Evolutionary conservation across 371 early-diverging fungal genomes (phyloP), one percentile per base, ranked within the genome.

Genomic region (Antonospora locustae): DNA sequence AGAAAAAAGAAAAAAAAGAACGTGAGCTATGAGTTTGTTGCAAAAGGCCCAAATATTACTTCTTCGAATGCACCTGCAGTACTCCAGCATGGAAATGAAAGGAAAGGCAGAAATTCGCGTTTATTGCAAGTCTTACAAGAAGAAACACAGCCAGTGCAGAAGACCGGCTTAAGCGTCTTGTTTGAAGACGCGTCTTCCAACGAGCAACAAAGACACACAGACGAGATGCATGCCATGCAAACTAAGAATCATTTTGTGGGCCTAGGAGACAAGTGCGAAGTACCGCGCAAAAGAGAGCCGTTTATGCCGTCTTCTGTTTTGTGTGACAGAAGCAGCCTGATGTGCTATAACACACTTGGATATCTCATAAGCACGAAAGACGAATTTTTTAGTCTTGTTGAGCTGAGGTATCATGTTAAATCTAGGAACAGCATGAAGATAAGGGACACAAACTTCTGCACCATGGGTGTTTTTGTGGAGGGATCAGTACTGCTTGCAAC

Each of bases 371-470:
- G 46, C 16, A 40, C 50, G 9, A 43, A 30, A 22, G 34, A 25
- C 5, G 24, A 27, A 28, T 22, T 27, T 2, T 30, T 7, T 22
- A 32, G 38, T 19, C 49, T 36, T 41, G 32, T 58, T 9, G 58
- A 58, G 12, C n/a, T 58, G 11, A 49, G 17, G 12, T 58, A 36
- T 32, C 58, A 58, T 36, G 58, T 50, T 38, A 25, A 30, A 16
- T 40, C 40, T 1, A 23, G 28, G 27, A 28, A 23, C 32, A 40
- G 3, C 22, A 43, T 58, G 36, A 51, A 58, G 36, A 12, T 50
- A 11, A 16, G 20, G 12, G 41, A 50, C 32, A 37, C 20, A 36
- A 25, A 34, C 25, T 25, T 36, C 24, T 58, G 50, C 27, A 27
- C 39, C 1, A 3, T 27, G 11, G 58, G 58, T 14, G 14, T 4